phyloP scores from a whole-genome alignment of 306 rosid species.

The Pyrus pyrifolia region DNA sequence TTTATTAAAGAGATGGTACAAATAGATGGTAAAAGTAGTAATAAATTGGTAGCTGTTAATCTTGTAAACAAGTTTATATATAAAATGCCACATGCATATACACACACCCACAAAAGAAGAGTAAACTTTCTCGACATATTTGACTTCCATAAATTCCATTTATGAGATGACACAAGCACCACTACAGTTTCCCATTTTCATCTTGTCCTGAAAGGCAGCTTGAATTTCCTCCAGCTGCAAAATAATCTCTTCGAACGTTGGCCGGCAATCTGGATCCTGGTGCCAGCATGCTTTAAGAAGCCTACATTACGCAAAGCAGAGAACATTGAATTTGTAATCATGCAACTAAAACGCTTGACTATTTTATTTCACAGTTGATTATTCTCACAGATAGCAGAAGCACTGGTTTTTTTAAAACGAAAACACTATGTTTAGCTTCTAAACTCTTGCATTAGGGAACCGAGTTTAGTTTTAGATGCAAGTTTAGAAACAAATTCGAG shows the following conservation, averaged over 20 bases:
- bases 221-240: constrained; percentile 3
- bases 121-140: neutral
- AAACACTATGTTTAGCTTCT: too few relatives aligned
- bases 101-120: neutral
- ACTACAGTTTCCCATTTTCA: neutral
- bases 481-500: neutral
- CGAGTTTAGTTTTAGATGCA: neutral
- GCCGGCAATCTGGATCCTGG: constrained; percentile 20
- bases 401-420: too few relatives aligned
- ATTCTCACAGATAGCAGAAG: neutral
- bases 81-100: neutral
- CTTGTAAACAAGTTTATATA: neutral
- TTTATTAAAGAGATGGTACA: too few relatives aligned
- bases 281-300: constrained; percentile 23
- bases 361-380: too few relatives aligned
- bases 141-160: neutral
- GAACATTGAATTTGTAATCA: neutral
- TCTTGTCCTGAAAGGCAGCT: neutral
- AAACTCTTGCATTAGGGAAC: neutral
- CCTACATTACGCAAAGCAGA: constrained; percentile 1
- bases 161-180: constrained; percentile 9
- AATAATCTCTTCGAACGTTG: constrained; percentile 17
- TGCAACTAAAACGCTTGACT: neutral
- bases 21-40: too few relatives aligned
- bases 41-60: too few relatives aligned